phyloP scores from a whole-genome alignment of 768 basidiomycete genomes.

The Fibroporia radiculosa region DNA sequence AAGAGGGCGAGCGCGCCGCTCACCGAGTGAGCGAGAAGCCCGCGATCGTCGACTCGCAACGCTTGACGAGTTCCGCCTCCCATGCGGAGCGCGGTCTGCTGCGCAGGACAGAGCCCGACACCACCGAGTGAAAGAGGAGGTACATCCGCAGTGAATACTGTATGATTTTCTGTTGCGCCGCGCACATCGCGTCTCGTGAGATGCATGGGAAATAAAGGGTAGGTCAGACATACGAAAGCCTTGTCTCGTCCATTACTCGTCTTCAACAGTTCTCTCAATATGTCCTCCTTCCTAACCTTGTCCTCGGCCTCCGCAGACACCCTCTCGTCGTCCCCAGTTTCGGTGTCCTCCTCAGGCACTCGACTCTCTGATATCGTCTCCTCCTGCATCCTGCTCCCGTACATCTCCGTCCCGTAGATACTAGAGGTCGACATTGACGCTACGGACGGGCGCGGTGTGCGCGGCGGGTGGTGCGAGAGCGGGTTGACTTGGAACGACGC shows the following conservation, averaged over 20 bases:
- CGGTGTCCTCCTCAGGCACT: conserved; percentile 20
- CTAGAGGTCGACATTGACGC: conserved; percentile 26
- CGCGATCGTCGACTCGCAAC: conserved; percentile 53
- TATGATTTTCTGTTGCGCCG: conserved; percentile 61
- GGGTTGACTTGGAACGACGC: conserved; percentile 76
- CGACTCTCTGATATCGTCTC: conserved; percentile 24
- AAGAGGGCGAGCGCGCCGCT: conserved; percentile 5
- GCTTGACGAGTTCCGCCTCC: conserved; percentile 49
- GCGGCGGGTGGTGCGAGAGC: conserved; percentile 68
- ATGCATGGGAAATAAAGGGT: neutral
- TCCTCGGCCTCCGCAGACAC: conserved; percentile 31
- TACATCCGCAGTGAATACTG: conserved; percentile 77
- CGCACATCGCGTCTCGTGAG: neutral
- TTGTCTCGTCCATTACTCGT: conserved; percentile 81
- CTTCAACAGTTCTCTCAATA: conserved; percentile 75
- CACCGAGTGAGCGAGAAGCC: conserved; percentile 75
- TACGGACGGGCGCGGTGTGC: conserved; percentile 59
- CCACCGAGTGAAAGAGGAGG: conserved; percentile 59
- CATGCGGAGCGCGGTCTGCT: conserved; percentile 38
- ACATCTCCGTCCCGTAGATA: conserved; percentile 33
- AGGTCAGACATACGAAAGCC: conserved; percentile 54
- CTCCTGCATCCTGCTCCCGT: conserved; percentile 34
- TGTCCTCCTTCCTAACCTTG: conserved; percentile 52
- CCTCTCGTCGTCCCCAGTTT: conserved; percentile 25
- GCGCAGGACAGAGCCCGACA: conserved; percentile 39